Conservation (phyloP, 2,329 filamentous ascomycete species). For the Paraphoma chrysanthemicola region DNA sequence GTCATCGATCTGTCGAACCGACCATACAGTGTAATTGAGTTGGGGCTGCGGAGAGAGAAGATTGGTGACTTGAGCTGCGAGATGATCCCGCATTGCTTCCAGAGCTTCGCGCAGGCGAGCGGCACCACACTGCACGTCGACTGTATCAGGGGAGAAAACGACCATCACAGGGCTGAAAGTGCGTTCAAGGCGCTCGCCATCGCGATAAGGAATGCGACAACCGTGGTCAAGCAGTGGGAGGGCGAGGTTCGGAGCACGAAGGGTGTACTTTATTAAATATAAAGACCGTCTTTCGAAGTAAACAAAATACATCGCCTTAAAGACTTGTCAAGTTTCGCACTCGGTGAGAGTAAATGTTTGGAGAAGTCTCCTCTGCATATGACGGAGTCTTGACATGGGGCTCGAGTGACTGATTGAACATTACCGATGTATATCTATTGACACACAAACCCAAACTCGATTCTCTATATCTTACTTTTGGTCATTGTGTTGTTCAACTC, state of each 20-base stretch:
- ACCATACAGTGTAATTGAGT: conserved; percentile 81
- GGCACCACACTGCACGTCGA: conserved; percentile 95
- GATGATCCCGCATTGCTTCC: conserved; percentile 96
- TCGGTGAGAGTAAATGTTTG: no score
- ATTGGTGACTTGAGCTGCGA: conserved; percentile 87
- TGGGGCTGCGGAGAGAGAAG: conserved; percentile 88
- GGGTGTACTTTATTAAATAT: conserved; percentile 73
- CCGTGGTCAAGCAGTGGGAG: conserved; percentile 77
- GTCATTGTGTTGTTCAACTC: background rate
- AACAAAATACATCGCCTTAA: background rate
- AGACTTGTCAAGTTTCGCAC: background rate
- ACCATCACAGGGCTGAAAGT: conserved; percentile 95
- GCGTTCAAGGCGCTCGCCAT: conserved; percentile 96
- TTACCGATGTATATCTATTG: no score
- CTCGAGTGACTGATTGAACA: no score
- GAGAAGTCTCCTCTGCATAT: no score
- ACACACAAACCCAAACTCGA: no score
- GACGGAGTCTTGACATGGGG: no score
- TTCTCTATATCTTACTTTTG: background rate
- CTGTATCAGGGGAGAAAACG: conserved; percentile 87
- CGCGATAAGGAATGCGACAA: conserved; percentile 79
- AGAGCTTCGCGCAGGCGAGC: conserved; percentile 91
- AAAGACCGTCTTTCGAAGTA: no score
- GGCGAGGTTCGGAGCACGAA: conserved; percentile 96
- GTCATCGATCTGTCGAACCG: conserved; percentile 96